Conservation (phyloP, 495 filamentous ascomycete species). For the Pyrenula massariospora region DNA sequence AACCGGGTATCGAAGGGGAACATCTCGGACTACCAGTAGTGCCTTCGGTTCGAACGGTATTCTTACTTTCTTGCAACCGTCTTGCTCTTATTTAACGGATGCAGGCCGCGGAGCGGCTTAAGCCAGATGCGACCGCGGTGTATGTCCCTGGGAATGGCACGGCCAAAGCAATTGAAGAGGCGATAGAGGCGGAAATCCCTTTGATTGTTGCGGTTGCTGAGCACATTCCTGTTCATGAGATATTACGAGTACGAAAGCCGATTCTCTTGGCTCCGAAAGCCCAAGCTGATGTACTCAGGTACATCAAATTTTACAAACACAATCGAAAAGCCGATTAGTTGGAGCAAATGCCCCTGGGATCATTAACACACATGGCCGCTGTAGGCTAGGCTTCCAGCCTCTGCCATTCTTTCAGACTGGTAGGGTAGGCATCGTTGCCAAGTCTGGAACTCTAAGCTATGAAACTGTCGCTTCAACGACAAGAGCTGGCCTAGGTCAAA, state of each 20-base stretch:
- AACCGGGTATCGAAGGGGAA: slow-evolving; percentile 61
- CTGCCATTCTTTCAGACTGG: slow-evolving; percentile 65
- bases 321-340: slow-evolving; percentile 70
- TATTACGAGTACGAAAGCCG: slow-evolving; percentile 55
- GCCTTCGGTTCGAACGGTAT: slow-evolving; percentile 54
- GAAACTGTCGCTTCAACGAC: slow-evolving; percentile 80
- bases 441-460: slow-evolving; percentile 82
- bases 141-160: slow-evolving; percentile 77
- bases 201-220: slow-evolving; percentile 84
- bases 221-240: slow-evolving; percentile 81
- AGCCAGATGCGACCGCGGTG: slow-evolving; percentile 76
- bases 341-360: slow-evolving; percentile 85
- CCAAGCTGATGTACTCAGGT: slow-evolving; percentile 33
- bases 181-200: slow-evolving; percentile 79
- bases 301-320: slow-evolving; percentile 65
- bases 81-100: neutral
- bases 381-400: slow-evolving; percentile 81
- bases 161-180: slow-evolving; percentile 70
- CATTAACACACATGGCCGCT: slow-evolving; percentile 69
- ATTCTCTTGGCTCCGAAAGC: neutral
- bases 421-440: slow-evolving; percentile 69
- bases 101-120: slow-evolving; percentile 66
- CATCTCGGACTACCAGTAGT: slow-evolving; percentile 75
- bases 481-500: slow-evolving; percentile 72
- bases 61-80: slow-evolving; percentile 6